Evolutionary conservation across 2,329 filamentous ascomycete species (phyloP), one percentile per base, ranked within the genome.

Genomic region (Penicillium sp.): DNA sequence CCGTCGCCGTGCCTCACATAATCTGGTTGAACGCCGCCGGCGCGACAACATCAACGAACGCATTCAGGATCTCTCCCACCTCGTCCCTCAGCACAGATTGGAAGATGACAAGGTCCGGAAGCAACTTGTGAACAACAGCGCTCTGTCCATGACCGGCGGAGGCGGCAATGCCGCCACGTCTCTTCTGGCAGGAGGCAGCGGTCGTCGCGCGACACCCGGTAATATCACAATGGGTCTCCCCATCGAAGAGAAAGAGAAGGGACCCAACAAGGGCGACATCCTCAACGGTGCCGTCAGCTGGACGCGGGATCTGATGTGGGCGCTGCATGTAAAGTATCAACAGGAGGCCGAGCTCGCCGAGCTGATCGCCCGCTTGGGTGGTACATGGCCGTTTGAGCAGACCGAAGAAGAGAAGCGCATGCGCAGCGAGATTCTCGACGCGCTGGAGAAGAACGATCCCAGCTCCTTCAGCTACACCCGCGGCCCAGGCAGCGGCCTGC

Each of bases 31-130:
- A 75, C 89, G 93, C 49, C 86, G 93, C 43, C 86, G 93, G 54
- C 84, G 93, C 54, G 93, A 97, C 74, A 97, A 97, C 67, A 99
- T 99, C 77, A 99, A 99, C 61, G 93, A 99, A 72, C 84, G 93
- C 36, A 99, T 99, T 55, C 92, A 97, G 65, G 93, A 99, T 65
- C 80, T 99, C 7, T 95, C 92, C 64, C 89, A 90, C 62, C 81
- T 99, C 14, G 92, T 99, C 2, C 93, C 93, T 19, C 80, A 86
- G 53, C 93, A 99, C 70, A 85, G 93, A 53, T 79, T 99, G 2
- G 93, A 99, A 64, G 93, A 97, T 65, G 93, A 99, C 72, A 96
- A 95, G 74, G 88, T 97, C 40, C 86, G 91, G 59, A 97, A 97
- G 73, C 86, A 95, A 65, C 86, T 97, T 46, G 84, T 92, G 63